Conservation (phyloP, 371 early-diverging fungal species). For the Mortierella sp. region DNA sequence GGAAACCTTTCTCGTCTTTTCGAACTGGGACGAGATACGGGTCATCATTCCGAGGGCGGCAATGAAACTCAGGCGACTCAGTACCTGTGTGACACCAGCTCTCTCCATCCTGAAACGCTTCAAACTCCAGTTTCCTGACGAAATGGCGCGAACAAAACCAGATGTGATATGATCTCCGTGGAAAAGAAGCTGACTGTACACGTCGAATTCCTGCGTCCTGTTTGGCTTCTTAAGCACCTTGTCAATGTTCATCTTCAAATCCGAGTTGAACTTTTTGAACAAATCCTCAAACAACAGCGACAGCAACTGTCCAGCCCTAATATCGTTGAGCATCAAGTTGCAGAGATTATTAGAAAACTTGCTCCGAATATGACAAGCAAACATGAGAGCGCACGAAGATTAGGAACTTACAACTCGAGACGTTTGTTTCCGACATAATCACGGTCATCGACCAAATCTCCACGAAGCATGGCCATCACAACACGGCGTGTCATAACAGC, state of each 20-base stretch:
- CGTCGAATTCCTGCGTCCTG: conserved; percentile 97
- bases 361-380: background rate
- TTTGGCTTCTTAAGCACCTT: conserved; percentile 95
- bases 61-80: conserved; percentile 97
- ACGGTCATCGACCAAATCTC: conserved; percentile 95
- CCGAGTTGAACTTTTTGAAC: conserved; percentile 97
- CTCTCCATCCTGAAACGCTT: conserved; percentile 99
- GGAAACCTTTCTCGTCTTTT: conserved; percentile 99
- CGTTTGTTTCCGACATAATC: conserved; percentile 99
- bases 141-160: conserved; percentile 97
- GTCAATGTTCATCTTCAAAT: conserved; percentile 93
- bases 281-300: conserved; percentile 99
- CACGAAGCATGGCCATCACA: conserved; percentile 87
- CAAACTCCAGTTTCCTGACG: conserved; percentile 99
- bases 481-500: conserved; percentile 99
- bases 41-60: conserved; percentile 99
- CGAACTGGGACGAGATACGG: conserved; percentile 99
- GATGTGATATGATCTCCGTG: conserved; percentile 96
- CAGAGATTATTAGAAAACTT: background rate
- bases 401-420: conserved; percentile 89
- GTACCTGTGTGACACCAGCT: conserved; percentile 99
- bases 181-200: conserved; percentile 85
- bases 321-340: background rate
- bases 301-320: conserved; percentile 97
- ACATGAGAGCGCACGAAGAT: too few relatives aligned